phyloP scores from a whole-genome alignment of 371 early-diverging fungal genomes.

The Mortierella sp. region DNA sequence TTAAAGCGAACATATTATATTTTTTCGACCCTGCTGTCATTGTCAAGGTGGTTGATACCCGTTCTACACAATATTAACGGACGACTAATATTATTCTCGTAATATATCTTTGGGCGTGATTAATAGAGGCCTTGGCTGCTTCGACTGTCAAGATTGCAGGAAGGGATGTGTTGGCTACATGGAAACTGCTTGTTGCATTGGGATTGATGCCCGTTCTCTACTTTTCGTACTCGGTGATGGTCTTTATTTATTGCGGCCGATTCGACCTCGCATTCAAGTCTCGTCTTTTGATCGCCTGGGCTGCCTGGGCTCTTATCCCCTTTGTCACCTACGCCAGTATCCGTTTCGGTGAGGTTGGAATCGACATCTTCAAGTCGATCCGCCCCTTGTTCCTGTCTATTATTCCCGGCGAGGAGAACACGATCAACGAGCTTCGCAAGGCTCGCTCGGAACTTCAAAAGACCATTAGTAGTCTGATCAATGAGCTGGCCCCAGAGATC shows the following conservation, averaged over 20 bases:
- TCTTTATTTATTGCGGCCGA: slow-evolving; percentile 64
- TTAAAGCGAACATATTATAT: not conserved
- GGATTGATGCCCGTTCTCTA: slow-evolving; percentile 86
- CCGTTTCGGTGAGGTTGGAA: slow-evolving; percentile 90
- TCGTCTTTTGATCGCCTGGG: slow-evolving; percentile 56
- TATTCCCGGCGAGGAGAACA: slow-evolving; percentile 69
- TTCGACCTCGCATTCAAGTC: slow-evolving; percentile 43
- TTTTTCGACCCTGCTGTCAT: no score
- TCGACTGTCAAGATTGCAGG: slow-evolving; percentile 96
- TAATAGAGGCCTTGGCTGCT: slow-evolving; percentile 84
- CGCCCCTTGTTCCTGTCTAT: slow-evolving; percentile 87
- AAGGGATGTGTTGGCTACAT: slow-evolving; percentile 95
- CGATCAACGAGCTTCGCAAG: slow-evolving; percentile 70
- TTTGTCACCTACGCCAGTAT: slow-evolving; percentile 87
- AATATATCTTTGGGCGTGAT: not conserved
- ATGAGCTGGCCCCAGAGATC: slow-evolving; percentile 91
- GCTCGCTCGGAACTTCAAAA: slow-evolving; percentile 83
- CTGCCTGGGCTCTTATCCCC: slow-evolving; percentile 62
- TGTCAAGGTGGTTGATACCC: not conserved
- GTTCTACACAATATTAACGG: not conserved
- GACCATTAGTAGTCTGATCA: slow-evolving; percentile 86
- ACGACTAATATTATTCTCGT: not conserved
- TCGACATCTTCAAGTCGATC: slow-evolving; percentile 88
- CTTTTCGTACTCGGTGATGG: slow-evolving; percentile 75
- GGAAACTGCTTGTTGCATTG: slow-evolving; percentile 93